These are phyloP conservation scores for Fusarium duplospermum DNA, from an alignment of 2,329 filamentous ascomycete species.

Conservation along the genomic window DNA sequence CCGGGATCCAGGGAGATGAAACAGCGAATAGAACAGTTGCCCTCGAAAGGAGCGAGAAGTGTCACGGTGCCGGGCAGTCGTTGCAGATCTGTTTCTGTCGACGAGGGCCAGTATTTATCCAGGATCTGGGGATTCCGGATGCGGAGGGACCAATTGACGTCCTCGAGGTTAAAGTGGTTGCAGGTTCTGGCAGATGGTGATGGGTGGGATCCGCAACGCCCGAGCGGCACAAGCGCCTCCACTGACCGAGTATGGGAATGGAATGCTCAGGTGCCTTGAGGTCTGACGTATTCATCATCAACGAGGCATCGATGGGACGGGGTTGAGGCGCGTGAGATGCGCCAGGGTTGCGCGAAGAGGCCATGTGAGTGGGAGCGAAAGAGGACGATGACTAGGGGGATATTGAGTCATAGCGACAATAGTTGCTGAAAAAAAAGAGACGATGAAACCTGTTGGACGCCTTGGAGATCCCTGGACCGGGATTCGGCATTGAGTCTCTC, in stretches of 20 bases:
- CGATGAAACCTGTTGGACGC: background rate
- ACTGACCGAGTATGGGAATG: background rate
- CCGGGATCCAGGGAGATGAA: constrained; percentile 1
- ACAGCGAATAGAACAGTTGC: constrained; percentile 13
- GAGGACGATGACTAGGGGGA: background rate
- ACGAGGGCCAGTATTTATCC: constrained; percentile 1
- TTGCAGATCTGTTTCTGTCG: constrained; percentile 7
- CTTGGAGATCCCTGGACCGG: background rate
- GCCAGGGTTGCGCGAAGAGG: background rate
- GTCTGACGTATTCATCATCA: background rate
- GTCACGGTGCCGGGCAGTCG: background rate
- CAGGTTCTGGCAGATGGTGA: constrained; percentile 12
- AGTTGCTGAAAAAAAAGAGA: background rate
- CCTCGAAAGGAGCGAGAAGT: background rate
- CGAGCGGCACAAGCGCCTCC: background rate
- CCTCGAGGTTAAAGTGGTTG: constrained; percentile 25
- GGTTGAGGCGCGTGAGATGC: background rate
- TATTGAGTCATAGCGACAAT: background rate
- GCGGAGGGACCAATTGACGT: constrained; percentile 5
- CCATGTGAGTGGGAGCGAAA: background rate
- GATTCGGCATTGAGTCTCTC: background rate
- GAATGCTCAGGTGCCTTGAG: constrained; percentile 8
- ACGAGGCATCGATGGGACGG: background rate
- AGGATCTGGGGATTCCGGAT: constrained; percentile 3
- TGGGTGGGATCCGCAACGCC: constrained; percentile 11